Percentiles rank a stretch among this genome's conserved stretches.
Conservation (phyloP, 2,329 filamentous ascomycete species). For the Dryadomyces sulphureus region DNA sequence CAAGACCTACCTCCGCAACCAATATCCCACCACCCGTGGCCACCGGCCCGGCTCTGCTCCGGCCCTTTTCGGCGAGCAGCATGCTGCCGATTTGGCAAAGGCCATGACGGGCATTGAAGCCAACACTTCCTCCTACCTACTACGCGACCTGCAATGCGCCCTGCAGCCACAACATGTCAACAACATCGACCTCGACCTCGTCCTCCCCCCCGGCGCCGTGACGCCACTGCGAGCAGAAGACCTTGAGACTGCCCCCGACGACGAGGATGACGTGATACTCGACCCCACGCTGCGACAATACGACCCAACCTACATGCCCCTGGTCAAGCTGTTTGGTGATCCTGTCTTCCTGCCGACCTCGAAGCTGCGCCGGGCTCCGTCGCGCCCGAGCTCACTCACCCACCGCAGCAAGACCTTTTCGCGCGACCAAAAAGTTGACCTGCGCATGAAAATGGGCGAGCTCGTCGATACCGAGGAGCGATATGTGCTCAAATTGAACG, state of each 20-base stretch:
- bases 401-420: conserved; percentile 58
- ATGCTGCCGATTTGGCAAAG: conserved; percentile 81
- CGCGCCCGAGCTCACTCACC: conserved; percentile 68
- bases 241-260: conserved; percentile 37
- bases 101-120: conserved; percentile 74
- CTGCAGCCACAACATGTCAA: conserved; percentile 69
- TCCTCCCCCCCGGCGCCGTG: conserved; percentile 67
- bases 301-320: conserved; percentile 52
- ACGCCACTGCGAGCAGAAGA: conserved; percentile 46
- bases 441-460: conserved; percentile 81
- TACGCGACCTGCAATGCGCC: conserved; percentile 58
- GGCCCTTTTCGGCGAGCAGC: conserved; percentile 72
- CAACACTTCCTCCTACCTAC: conserved; percentile 52
- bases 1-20: conserved; percentile 53
- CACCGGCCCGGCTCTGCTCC: conserved; percentile 49
- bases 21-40: conserved; percentile 36
- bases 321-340: conserved; percentile 70
- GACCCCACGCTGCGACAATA: conserved; percentile 56
- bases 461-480: conserved; percentile 86
- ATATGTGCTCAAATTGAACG: conserved; percentile 78
- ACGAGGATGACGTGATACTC: conserved; percentile 50
- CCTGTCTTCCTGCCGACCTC: conserved; percentile 78
- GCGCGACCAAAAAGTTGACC: conserved; percentile 65
- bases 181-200: conserved; percentile 76
- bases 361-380: conserved; percentile 70